Evolutionary conservation across 257 asterid species (phyloP), one percentile per base, ranked within the genome.

Genomic region (Solanum bukasovii): DNA sequence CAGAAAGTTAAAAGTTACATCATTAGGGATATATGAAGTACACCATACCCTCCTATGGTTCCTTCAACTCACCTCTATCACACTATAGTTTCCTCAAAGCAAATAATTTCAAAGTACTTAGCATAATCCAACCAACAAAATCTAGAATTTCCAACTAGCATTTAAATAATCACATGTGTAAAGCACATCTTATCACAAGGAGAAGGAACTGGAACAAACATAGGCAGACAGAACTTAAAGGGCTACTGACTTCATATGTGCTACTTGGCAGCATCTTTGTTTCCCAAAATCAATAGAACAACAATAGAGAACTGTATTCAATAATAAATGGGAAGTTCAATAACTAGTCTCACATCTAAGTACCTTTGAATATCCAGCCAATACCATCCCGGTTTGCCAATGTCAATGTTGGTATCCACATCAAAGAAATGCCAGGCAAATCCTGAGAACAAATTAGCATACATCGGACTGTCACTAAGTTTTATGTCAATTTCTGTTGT

Each of bases 381-480:
- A 79, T 10, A 3, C 11, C 38, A 13, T 13, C 75, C 38, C 3
- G 37, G 23, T 70, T 70, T 70, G 75, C 14, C 86, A 67, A 78
- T 87, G 52, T 87, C 85, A 56, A 87, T 81, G 14, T 35, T 33
- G 49, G 88, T 49, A 87, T 75, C 85, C 75, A 87, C 89, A 7
- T 79, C 44, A 56, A 87, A 87, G 40, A 77, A 87, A 18, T 63
- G 79, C 68, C 85, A 78, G 8, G 87, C 52, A 63, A 78, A 78
- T 4, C 31, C 7, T 18, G 52, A 63, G 40, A 78, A 61, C 29
- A 78, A 23, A 18, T 10, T 29, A 25, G 37, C 23, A 78, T 29
- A 78, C 9, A 1, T 27, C 0, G 13, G 2, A 13, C 65, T 61
- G n/a, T 27, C 49, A 10, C 37, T 14, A 78, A 11, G 31, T 78